phyloP scores from a whole-genome alignment of 805 yeast species.

The Ogataea pilisensis region DNA sequence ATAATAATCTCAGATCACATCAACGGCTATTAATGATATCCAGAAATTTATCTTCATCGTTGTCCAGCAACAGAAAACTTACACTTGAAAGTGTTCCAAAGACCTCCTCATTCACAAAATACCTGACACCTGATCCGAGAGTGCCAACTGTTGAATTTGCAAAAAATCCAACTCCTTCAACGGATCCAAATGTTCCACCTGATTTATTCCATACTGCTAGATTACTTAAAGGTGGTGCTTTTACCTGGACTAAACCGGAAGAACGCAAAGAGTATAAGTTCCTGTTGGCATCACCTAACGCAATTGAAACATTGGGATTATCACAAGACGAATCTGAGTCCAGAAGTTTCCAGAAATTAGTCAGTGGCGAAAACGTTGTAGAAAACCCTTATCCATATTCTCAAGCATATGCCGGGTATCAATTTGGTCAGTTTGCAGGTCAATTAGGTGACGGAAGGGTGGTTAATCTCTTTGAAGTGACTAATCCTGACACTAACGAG shows the following conservation, averaged over 20 bases:
- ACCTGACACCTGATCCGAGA: conserved; percentile 27
- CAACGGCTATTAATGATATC: conserved; percentile 10
- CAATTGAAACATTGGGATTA: conserved; percentile 60
- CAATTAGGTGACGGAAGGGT: conserved; percentile 97
- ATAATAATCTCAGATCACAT: background rate
- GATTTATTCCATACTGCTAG: conserved; percentile 49
- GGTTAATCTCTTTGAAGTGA: conserved; percentile 69
- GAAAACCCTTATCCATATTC: conserved; percentile 65
- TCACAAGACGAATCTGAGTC: conserved; percentile 27
- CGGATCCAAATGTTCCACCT: conserved; percentile 23
- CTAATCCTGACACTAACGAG: conserved; percentile 37
- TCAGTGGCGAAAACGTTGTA: conserved; percentile 54
- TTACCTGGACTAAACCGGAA: conserved; percentile 71
- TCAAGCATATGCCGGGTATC: conserved; percentile 93
- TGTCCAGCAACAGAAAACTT: conserved; percentile 1
- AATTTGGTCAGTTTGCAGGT: conserved; percentile 95
- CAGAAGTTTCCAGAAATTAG: conserved; percentile 42
- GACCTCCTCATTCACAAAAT: conserved; percentile 26
- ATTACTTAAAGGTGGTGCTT: conserved; percentile 55
- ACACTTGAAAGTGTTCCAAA: conserved; percentile 25
- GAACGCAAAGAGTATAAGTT: conserved; percentile 47
- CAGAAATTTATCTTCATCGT: conserved; percentile 6
- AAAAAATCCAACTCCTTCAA: conserved; percentile 17
- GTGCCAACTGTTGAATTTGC: conserved; percentile 26
- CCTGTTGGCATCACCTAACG: conserved; percentile 54